Evolutionary conservation across 768 basidiomycete genomes (phyloP).

Genomic region (Rhizopogon rudus): DNA sequence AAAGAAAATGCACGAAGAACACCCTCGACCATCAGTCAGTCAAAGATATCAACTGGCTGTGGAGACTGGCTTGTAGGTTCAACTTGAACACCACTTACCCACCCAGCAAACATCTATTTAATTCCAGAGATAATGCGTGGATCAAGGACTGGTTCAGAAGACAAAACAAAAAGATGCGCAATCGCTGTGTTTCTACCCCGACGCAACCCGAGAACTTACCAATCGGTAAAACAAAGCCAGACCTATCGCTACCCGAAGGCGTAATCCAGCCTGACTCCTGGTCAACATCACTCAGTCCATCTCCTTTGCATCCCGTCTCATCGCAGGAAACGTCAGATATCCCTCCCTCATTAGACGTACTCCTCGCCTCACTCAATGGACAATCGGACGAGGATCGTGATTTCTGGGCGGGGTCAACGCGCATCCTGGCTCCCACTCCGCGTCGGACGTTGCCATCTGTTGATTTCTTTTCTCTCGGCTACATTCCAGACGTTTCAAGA

Average conservation of each 20-base stretch:
- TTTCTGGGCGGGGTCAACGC: too few relatives aligned
- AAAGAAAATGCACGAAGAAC: slow-evolving; percentile 17
- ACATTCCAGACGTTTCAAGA: not conserved
- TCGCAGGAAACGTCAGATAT: not conserved
- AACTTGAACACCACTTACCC: slow-evolving; percentile 4
- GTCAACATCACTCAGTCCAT: not conserved
- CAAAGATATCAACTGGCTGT: slow-evolving; percentile 15
- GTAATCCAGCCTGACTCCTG: not conserved
- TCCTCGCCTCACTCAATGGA: not conserved
- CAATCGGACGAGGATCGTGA: not conserved
- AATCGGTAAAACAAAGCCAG: not conserved
- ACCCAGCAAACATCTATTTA: not conserved
- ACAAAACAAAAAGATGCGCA: slow-evolving; percentile 17
- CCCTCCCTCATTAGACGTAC: not conserved
- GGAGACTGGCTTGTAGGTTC: slow-evolving; percentile 28
- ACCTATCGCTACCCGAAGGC: not conserved
- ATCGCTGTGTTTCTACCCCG: not conserved
- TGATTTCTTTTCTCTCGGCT: not conserved
- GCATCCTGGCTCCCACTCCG: not conserved
- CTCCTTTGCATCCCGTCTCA: not conserved
- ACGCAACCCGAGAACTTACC: not conserved
- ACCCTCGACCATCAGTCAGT: slow-evolving; percentile 17
- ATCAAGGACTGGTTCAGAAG: slow-evolving; percentile 26
- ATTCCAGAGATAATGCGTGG: slow-evolving; percentile 22
- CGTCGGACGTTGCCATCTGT: not conserved